A percentile compares a stretch with the other conserved stretches of the same genome.
phyloP scores from a whole-genome alignment of 1,284 basidiomycete species.

The Ganoderma sinense region DNA sequence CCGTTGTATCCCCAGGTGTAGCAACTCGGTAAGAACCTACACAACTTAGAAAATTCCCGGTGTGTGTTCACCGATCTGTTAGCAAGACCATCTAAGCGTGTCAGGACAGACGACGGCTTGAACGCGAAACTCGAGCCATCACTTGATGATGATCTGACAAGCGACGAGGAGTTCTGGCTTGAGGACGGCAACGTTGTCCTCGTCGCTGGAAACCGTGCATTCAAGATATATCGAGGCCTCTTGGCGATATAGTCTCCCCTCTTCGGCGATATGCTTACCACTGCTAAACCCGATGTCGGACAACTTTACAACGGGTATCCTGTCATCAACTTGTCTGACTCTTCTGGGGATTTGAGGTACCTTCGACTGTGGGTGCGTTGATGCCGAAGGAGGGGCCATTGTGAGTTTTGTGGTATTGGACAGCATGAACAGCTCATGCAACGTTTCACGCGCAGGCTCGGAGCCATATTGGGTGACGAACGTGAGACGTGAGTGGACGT shows the following conservation, averaged over 20 bases:
- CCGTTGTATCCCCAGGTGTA: too few species aligned
- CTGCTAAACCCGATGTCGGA: conserved; percentile 2
- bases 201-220: conserved; percentile 57
- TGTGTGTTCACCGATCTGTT: too few species aligned
- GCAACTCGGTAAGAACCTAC: too few species aligned
- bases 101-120: background rate
- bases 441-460: too few species aligned
- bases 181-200: conserved; percentile 73
- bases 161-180: conserved; percentile 69
- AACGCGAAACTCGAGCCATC: background rate
- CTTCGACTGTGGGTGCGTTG: conserved; percentile 4
- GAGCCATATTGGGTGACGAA: too few species aligned
- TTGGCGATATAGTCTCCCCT: conserved; percentile 12
- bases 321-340: conserved; percentile 18
- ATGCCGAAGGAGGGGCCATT: background rate
- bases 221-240: conserved; percentile 74
- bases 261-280: conserved; percentile 19
- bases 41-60: too few species aligned
- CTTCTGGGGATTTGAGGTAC: conserved; percentile 5
- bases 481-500: too few species aligned
- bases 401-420: background rate
- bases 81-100: background rate
- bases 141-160: background rate
- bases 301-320: conserved; percentile 15
- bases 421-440: background rate